phyloP scores from a whole-genome alignment of 768 basidiomycete species.

The Lepiota venenata region DNA sequence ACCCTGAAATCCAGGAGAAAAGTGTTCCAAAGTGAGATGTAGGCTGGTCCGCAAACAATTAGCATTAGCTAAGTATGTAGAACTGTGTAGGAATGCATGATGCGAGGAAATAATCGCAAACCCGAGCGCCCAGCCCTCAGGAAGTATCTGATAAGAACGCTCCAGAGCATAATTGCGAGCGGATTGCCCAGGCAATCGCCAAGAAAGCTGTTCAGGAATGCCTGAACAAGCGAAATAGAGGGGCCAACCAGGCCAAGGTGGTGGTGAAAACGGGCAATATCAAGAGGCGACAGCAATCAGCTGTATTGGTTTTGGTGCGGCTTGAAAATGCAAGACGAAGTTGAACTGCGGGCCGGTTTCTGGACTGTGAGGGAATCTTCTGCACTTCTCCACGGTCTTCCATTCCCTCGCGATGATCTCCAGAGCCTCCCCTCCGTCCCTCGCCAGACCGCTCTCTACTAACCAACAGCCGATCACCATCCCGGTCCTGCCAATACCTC shows the following conservation, averaged over 20 bases:
- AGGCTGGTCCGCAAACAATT: too few relatives aligned
- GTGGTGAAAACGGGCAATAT: background rate
- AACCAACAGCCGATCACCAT: constrained; percentile 70
- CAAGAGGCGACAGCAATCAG: constrained; percentile 1
- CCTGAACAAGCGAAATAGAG: background rate
- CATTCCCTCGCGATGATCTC: constrained; percentile 64
- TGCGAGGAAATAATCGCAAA: too few relatives aligned
- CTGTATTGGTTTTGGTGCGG: constrained; percentile 9
- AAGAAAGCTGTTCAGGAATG: too few relatives aligned
- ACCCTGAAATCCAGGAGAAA: too few relatives aligned
- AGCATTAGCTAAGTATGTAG: too few relatives aligned
- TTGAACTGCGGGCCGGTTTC: constrained; percentile 80
- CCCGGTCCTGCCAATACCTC: constrained; percentile 74
- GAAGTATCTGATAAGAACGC: too few relatives aligned
- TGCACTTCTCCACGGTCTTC: constrained; percentile 76
- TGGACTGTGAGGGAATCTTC: constrained; percentile 70
- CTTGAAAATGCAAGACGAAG: constrained; percentile 60
- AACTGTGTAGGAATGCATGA: too few relatives aligned
- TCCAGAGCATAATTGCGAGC: too few relatives aligned
- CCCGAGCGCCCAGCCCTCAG: too few relatives aligned
- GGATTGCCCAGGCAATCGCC: too few relatives aligned
- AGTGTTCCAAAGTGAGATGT: too few relatives aligned
- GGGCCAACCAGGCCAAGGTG: background rate
- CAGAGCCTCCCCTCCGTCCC: constrained; percentile 63
- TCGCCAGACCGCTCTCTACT: constrained; percentile 59